Conservation (phyloP, 2,329 filamentous ascomycete species). For the Tolypocladium album region DNA sequence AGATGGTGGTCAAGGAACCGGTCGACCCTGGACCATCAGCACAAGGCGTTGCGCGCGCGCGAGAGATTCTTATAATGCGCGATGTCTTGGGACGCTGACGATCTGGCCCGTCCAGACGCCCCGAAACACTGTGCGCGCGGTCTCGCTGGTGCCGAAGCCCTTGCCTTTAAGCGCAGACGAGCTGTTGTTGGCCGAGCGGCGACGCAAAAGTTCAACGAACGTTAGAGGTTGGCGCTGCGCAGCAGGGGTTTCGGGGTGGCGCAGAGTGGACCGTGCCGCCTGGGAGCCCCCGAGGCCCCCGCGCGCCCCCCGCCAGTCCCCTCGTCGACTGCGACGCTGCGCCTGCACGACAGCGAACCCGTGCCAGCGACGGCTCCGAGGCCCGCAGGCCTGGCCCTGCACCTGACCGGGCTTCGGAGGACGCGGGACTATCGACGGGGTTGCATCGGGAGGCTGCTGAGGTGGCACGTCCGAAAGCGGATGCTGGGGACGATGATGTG, state of each 20-base stretch:
- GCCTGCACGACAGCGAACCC: neutral
- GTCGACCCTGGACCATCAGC: neutral
- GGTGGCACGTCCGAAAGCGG: neutral
- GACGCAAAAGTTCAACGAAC: neutral
- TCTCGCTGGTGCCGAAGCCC: neutral
- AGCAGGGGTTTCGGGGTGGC: constrained; percentile 5
- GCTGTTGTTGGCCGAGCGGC: neutral
- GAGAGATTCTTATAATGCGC: neutral
- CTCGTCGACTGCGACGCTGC: neutral
- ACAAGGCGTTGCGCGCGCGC: neutral
- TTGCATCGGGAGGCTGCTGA: neutral
- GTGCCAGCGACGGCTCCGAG: neutral
- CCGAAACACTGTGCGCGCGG: neutral
- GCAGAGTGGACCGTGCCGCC: neutral
- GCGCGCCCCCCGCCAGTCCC: neutral
- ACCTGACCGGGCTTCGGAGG: neutral
- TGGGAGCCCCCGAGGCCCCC: neutral
- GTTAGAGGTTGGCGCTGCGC: neutral
- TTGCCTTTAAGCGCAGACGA: neutral
- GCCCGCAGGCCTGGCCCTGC: neutral
- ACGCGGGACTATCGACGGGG: neutral
- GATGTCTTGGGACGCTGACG: neutral
- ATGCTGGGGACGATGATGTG: neutral
- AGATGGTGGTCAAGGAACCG: neutral
- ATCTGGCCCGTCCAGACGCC: neutral